Conservation (phyloP, 176 grass and related monocot species). For the Eragrostis curvula region DNA sequence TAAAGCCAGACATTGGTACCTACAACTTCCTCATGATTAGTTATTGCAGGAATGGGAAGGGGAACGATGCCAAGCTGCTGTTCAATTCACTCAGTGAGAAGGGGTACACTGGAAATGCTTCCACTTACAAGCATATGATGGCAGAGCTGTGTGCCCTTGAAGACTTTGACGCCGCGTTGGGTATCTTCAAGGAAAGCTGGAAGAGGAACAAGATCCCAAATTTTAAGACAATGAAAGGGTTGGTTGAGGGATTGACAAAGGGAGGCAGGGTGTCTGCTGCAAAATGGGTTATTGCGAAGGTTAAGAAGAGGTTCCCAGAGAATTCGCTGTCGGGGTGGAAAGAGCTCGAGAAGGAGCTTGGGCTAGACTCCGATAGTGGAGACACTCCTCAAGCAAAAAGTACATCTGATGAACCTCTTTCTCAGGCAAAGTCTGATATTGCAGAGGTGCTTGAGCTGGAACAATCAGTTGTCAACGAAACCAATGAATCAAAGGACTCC, state of each 20-base stretch:
- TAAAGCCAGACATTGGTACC: constrained; percentile 60
- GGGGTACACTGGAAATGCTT: constrained; percentile 48
- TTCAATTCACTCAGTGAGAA: constrained; percentile 57
- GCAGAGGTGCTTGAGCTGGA: constrained; percentile 32
- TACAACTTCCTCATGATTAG: constrained; percentile 79
- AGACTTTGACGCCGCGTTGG: constrained; percentile 55
- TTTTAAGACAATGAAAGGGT: constrained; percentile 52
- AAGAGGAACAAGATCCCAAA: constrained; percentile 51
- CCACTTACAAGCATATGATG: constrained; percentile 58
- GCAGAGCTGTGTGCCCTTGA: constrained; percentile 44
- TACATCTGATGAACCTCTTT: constrained; percentile 29
- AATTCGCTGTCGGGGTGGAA: constrained; percentile 56
- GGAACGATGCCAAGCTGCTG: constrained; percentile 56
- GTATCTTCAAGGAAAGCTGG: constrained; percentile 57
- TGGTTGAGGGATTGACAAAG: constrained; percentile 62
- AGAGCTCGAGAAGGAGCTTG: constrained; percentile 65
- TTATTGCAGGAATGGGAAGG: constrained; percentile 48
- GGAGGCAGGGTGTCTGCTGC: constrained; percentile 52
- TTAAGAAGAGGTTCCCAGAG: constrained; percentile 45
- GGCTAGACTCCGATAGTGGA: constrained; percentile 39
- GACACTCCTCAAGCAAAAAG: constrained; percentile 14
- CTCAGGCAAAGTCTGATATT: constrained; percentile 15
- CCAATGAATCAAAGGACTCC: constrained; percentile 21
- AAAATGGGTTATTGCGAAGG: constrained; percentile 37
- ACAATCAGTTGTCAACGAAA: constrained; percentile 19